phyloP scores from a whole-genome alignment of 768 basidiomycete genomes.

The Kwoniella dejecticola region DNA sequence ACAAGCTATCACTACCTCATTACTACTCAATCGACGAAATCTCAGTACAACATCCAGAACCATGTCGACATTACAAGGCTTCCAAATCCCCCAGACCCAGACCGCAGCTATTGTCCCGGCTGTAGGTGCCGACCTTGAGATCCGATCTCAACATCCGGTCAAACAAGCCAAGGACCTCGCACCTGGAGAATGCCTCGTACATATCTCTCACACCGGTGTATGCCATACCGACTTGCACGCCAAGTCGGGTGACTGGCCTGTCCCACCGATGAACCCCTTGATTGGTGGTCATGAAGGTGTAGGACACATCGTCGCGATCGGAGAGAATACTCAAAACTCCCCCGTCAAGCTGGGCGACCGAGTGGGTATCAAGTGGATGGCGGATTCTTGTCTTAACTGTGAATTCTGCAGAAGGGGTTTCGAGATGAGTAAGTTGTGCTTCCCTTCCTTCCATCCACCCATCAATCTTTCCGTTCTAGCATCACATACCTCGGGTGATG shows the following conservation, averaged over 20 bases:
- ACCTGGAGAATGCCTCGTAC: constrained; percentile 60
- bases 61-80: constrained; percentile 19
- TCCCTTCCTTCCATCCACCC: neutral
- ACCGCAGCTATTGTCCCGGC: constrained; percentile 14
- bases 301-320: constrained; percentile 78
- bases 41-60: constrained; percentile 7
- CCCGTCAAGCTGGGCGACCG: constrained; percentile 63
- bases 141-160: constrained; percentile 16
- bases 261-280: constrained; percentile 52
- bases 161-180: constrained; percentile 22
- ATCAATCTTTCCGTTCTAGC: neutral
- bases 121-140: constrained; percentile 9
- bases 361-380: constrained; percentile 73
- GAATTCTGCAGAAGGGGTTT: constrained; percentile 74
- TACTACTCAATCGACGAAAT: neutral
- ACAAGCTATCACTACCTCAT: neutral
- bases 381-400: constrained; percentile 67
- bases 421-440: constrained; percentile 57
- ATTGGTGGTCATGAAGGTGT: constrained; percentile 73
- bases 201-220: constrained; percentile 76
- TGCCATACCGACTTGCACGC: constrained; percentile 79
- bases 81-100: constrained; percentile 24
- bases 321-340: constrained; percentile 63
- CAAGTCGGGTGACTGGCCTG: constrained; percentile 76
- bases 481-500: neutral